Conservation (phyloP, 2,329 filamentous ascomycete species). For the Juglanconis juglandina region DNA sequence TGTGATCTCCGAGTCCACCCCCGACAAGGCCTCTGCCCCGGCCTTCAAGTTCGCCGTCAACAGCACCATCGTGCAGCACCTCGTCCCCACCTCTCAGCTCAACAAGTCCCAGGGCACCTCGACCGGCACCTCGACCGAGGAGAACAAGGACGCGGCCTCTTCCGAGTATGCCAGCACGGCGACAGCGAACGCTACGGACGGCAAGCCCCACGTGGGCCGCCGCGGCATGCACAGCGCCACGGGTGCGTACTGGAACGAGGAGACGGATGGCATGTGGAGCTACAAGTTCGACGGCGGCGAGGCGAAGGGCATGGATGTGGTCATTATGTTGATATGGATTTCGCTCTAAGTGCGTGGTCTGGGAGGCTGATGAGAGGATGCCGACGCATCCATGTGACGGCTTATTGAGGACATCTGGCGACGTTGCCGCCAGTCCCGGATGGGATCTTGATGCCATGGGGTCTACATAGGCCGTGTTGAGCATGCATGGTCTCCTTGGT, state of each 20-base stretch:
- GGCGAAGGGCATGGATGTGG: slow-evolving; percentile 65
- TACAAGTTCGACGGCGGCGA: slow-evolving; percentile 76
- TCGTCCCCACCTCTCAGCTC: slow-evolving; percentile 63
- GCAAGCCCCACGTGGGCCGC: slow-evolving; percentile 72
- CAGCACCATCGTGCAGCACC: slow-evolving; percentile 96
- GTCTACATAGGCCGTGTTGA: not conserved
- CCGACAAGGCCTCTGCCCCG: slow-evolving; percentile 54
- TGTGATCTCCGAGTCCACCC: slow-evolving; percentile 71
- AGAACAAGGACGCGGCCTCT: slow-evolving; percentile 51
- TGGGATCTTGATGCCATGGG: not conserved
- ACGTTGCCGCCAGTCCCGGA: not conserved
- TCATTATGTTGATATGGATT: slow-evolving; percentile 76
- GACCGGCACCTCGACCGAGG: slow-evolving; percentile 50
- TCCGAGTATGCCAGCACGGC: slow-evolving; percentile 33
- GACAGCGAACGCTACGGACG: slow-evolving; percentile 52
- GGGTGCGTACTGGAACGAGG: slow-evolving; percentile 86
- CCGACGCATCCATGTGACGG: not conserved
- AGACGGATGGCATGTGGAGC: slow-evolving; percentile 86
- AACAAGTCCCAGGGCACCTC: slow-evolving; percentile 58
- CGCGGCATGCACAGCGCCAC: slow-evolving; percentile 87
- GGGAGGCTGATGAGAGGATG: not conserved
- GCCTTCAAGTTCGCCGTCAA: slow-evolving; percentile 93
- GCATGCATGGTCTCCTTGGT: not conserved
- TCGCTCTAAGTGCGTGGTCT: slow-evolving; percentile 46
- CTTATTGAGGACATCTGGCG: not conserved